Evolutionary conservation across 2,329 filamentous ascomycete genomes (phyloP).

Genomic region (Epichloe elymi): DNA sequence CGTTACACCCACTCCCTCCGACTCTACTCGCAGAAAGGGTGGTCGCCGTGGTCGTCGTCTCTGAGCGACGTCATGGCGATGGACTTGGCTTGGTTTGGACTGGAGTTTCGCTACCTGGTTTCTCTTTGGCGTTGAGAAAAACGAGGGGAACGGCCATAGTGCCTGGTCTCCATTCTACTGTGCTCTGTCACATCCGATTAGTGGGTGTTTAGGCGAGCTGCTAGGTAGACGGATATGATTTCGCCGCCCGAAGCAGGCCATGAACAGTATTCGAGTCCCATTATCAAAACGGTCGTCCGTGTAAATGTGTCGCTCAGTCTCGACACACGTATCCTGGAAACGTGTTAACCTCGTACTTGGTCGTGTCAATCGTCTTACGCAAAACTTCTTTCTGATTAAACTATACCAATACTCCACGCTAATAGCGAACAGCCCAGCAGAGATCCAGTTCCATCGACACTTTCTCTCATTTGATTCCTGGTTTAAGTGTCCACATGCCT

Average conservation of each 20-base stretch:
- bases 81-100: conserved; percentile 19
- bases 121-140: conserved; percentile 54
- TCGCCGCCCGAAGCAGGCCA: conserved; percentile 31
- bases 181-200: conserved; percentile 27
- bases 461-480: conserved; percentile 13
- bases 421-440: neutral
- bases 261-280: conserved; percentile 24
- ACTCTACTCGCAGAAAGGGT: conserved; percentile 99
- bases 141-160: conserved; percentile 57
- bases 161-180: conserved; percentile 50
- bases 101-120: conserved; percentile 33
- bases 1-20: conserved; percentile 96
- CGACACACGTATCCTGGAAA: neutral
- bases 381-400: neutral
- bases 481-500: conserved; percentile 39
- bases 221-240: conserved; percentile 29
- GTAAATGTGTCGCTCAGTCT: neutral
- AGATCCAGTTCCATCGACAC: neutral
- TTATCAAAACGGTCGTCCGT: neutral
- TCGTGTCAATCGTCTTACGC: too few species aligned
- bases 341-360: too few species aligned
- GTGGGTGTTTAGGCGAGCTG: conserved; percentile 15
- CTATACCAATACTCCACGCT: neutral
- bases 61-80: conserved; percentile 36
- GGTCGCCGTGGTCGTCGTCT: conserved; percentile 99